Percentiles rank a stretch among this genome's conserved stretches.
Evolutionary conservation across 306 rosid genomes (phyloP).

Genomic region (Quercus robur): DNA sequence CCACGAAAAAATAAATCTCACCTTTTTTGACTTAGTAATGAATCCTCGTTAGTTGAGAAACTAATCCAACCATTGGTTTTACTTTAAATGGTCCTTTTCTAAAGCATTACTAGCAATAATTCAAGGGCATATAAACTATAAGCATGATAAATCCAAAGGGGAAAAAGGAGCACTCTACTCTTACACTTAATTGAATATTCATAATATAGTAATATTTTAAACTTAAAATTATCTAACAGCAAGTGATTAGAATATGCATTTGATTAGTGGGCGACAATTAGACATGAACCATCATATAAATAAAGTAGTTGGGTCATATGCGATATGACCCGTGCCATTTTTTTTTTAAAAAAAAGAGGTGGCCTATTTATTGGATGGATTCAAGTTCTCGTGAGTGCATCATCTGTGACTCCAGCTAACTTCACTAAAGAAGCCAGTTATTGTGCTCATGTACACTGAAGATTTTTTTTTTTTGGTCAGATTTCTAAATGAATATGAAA

Average conservation of each 20-base stretch:
- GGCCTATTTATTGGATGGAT: conserved; percentile 13
- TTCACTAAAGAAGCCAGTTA: conserved; percentile 9
- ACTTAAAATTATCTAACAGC: conserved; percentile 27
- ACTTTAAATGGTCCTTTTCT: conserved; percentile 27
- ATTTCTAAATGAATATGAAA: not conserved
- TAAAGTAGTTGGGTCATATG: conserved; percentile 42
- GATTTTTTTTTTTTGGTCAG: not conserved
- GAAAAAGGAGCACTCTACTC: conserved; percentile 23
- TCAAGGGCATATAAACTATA: conserved; percentile 3
- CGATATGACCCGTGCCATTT: conserved; percentile 32
- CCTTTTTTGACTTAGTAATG: not conserved
- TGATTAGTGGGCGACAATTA: conserved; percentile 73
- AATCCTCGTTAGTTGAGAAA: conserved; percentile 11
- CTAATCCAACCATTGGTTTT: not conserved
- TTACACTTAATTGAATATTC: conserved; percentile 11
- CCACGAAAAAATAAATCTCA: conserved; percentile 20
- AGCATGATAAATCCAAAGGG: conserved; percentile 24
- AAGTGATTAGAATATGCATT: conserved; percentile 37
- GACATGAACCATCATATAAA: conserved; percentile 39
- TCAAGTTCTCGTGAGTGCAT: conserved; percentile 16
- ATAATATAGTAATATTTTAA: conserved; percentile 14
- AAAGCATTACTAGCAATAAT: conserved; percentile 15
- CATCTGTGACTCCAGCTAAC: conserved; percentile 17
- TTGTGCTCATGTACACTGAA: not conserved
- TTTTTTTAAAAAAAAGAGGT: conserved; percentile 11